phyloP scores from a whole-genome alignment of 176 grass and related monocot genomes.

The Oryza meridionalis region DNA sequence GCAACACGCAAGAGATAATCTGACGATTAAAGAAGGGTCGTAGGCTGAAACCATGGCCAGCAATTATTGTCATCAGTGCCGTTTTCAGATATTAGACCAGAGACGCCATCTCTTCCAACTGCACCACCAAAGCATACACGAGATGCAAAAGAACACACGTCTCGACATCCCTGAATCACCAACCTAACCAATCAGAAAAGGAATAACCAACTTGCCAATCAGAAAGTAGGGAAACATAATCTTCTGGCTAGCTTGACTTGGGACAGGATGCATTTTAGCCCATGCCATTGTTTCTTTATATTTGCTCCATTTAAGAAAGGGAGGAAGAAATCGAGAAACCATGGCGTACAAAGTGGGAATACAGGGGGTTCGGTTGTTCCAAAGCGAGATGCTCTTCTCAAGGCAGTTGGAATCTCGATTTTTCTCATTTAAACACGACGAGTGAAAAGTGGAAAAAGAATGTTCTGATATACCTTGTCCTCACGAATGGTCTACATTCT shows the following conservation, averaged over 20 bases:
- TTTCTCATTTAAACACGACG: background rate
- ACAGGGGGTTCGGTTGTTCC: background rate
- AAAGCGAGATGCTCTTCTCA: conserved; percentile 12
- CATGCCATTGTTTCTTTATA: background rate
- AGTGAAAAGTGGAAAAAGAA: background rate
- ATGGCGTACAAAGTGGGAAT: background rate
- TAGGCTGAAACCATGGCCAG: background rate
- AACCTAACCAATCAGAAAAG: background rate
- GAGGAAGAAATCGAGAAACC: background rate
- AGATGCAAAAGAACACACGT: background rate
- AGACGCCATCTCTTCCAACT: conserved; percentile 5
- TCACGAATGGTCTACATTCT: background rate
- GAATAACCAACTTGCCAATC: background rate
- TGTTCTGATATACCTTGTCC: background rate
- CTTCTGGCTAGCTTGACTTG: background rate
- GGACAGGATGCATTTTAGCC: background rate
- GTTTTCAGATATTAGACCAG: background rate
- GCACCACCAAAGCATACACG: conserved; percentile 13
- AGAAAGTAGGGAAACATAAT: background rate
- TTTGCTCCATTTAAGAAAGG: background rate
- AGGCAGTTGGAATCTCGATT: background rate
- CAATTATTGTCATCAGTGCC: background rate
- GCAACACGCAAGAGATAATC: conserved; percentile 15
- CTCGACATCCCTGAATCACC: conserved; percentile 9
- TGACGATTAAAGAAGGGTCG: background rate